Percentiles rank a stretch among this genome's conserved stretches.
Evolutionary conservation across 2,329 filamentous ascomycete genomes (phyloP).

Genomic region (Blumeriella jaapii): DNA sequence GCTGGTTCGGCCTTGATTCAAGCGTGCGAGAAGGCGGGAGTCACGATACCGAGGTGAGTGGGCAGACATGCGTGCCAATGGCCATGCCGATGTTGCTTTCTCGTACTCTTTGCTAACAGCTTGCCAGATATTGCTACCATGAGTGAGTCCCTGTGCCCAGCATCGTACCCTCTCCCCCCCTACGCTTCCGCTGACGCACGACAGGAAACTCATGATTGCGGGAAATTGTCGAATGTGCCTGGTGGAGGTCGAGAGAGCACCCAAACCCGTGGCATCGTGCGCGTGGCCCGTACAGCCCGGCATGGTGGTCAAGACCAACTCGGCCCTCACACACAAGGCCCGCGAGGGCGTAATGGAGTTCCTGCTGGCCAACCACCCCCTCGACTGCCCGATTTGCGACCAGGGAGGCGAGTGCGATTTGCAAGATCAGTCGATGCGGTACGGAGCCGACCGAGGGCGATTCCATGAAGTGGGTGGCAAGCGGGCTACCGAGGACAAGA

Average conservation of each 20-base stretch:
- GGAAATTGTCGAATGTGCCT: conserved; percentile 99
- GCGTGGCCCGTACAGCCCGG: conserved; percentile 97
- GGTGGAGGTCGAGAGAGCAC: conserved; percentile 91
- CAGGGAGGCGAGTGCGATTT: conserved; percentile 98
- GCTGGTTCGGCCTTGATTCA: conserved; percentile 96
- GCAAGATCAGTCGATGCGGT: conserved; percentile 98
- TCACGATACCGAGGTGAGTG: conserved; percentile 69
- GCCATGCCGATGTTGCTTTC: too few relatives aligned
- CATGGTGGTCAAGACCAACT: conserved; percentile 99
- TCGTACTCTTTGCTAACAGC: conserved; percentile 27
- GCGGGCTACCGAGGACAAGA: conserved; percentile 98
- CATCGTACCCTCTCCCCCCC: too few relatives aligned
- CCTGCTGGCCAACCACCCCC: conserved; percentile 85
- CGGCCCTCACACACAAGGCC: conserved; percentile 90
- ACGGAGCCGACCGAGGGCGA: conserved; percentile 87
- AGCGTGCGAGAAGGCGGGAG: conserved; percentile 95
- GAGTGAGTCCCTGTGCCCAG: conserved; percentile 74
- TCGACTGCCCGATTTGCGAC: conserved; percentile 96
- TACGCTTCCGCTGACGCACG: conserved; percentile 18
- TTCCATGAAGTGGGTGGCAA: conserved; percentile 96
- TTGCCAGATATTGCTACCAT: conserved; percentile 86
- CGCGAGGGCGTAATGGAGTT: conserved; percentile 99
- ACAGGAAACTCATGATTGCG: conserved; percentile 93
- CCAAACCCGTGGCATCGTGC: conserved; percentile 95
- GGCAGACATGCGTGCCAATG: conserved; percentile 5